Base-by-base conservation (phyloP, 352 stramenopile genomes). In the Pythium sp. region DNA sequence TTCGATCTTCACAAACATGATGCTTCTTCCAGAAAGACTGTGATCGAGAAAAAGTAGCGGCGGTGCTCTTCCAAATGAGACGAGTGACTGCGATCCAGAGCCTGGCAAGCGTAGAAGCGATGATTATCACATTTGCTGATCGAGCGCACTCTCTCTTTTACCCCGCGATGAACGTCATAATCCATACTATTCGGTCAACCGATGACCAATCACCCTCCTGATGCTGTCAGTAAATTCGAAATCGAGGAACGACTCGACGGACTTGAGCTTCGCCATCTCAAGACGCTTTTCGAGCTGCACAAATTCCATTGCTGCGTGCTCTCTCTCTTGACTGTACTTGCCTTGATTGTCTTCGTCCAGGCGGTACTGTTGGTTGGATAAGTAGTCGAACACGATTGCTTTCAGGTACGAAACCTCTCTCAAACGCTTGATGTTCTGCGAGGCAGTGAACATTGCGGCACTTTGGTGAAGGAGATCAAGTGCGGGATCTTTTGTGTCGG, bases 321-420 rank as follows among this genome's bases (percentile, higher is more conserved):
- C 78, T 65, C 41, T 24, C 30, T 28, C 66, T 60, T 65, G 46
- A 0, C 5, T n/a, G 24, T 56, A 58, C 9, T 55, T 36, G 46
- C 18, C 38, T 56, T 41, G 36, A 9, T 68, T 41, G 32, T 5
- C 28, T 8, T 64, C 38, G 11, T 18, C 14, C 5, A 7, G 18
- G 4, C 28, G 11, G 56, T 46, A 30, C 7, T 54, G 26, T 22
- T 62, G 46, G 24, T 26, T 53, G 12, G 24, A 60, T 22, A 77
- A 34, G 36, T 86, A 74, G 54, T 86, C 76, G 46, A 77, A 78
- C 24, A 84, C 64, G 49, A 84, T 65, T 2, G 78, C 79, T 53
- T 69, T 64, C 58, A 86, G 30, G 28, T 88, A 88, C 47, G 63
- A 68, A 32, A 84, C 58, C 30, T 88, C 80, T 54, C 74, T 74